Conservation (phyloP, 176 grass and related monocot species). For the Avena eriantha region DNA sequence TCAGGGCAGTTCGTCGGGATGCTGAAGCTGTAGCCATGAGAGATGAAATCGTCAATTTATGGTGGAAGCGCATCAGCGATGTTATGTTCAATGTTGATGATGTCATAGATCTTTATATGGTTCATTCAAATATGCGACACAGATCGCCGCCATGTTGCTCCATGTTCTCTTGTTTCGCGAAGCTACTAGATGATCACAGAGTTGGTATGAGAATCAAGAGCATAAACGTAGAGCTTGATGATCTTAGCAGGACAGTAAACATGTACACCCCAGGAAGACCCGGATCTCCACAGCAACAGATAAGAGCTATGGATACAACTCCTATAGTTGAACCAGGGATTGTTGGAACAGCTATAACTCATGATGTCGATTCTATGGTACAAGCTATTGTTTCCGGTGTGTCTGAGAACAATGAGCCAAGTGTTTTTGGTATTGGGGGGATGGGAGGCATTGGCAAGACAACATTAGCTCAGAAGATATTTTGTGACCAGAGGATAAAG, state of each 20-base stretch:
- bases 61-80: conserved; percentile 32
- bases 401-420: neutral
- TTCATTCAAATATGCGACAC: neutral
- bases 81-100: conserved; percentile 44
- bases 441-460: conserved; percentile 70
- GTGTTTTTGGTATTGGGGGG: conserved; percentile 29
- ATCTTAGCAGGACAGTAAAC: neutral
- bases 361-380: neutral
- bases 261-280: neutral
- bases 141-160: neutral
- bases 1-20: conserved; percentile 26
- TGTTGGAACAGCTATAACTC: conserved; percentile 32
- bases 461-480: conserved; percentile 54
- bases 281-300: neutral
- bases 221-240: conserved; percentile 30
- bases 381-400: neutral
- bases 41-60: neutral
- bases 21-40: conserved; percentile 31
- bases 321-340: conserved; percentile 36
- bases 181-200: neutral
- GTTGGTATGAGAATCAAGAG: conserved; percentile 19
- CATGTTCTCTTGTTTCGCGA: conserved; percentile 5
- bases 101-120: conserved; percentile 33
- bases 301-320: neutral
- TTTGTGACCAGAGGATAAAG: conserved; percentile 26